phyloP scores from a whole-genome alignment of 2,329 filamentous ascomycete genomes.

The Trichoderma atrobrunneum region DNA sequence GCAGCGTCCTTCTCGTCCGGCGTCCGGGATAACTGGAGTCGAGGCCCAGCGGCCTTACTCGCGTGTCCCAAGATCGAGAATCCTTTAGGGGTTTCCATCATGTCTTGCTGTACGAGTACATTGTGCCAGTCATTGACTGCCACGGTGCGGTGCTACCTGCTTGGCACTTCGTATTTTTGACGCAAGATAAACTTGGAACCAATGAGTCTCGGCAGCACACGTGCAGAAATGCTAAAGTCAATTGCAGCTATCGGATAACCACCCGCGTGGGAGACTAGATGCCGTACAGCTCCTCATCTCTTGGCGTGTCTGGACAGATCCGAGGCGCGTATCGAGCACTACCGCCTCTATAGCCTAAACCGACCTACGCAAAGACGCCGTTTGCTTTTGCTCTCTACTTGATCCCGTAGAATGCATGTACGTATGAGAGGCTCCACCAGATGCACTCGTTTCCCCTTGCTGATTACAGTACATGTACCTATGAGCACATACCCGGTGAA shows the following conservation, averaged over 20 bases:
- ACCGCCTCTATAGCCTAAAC: not conserved
- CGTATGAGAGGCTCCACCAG: not conserved
- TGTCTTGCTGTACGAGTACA: not conserved
- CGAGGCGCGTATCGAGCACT: not conserved
- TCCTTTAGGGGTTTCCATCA: not conserved
- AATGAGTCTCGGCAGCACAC: not conserved
- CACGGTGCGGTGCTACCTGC: not conserved
- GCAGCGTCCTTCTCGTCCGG: not conserved
- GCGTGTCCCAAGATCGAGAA: not conserved
- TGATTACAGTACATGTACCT: too few species aligned
- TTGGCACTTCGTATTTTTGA: not conserved
- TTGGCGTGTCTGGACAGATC: not conserved
- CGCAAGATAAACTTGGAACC: not conserved
- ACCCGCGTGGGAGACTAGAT: not conserved
- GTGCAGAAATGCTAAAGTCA: not conserved
- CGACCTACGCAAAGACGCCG: not conserved
- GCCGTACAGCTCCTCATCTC: not conserved
- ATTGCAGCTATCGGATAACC: not conserved
- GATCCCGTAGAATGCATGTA: not conserved
- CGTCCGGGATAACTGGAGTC: not conserved
- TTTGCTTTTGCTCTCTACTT: not conserved
- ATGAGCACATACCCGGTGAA: not conserved
- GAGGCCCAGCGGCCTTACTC: not conserved
- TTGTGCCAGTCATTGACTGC: not conserved
- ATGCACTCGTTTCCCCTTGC: not conserved